These are phyloP conservation scores for Polychytrium aggregatum DNA, from an alignment of 192 early-diverging fungal genomes.

Conservation along the genomic window DNA sequence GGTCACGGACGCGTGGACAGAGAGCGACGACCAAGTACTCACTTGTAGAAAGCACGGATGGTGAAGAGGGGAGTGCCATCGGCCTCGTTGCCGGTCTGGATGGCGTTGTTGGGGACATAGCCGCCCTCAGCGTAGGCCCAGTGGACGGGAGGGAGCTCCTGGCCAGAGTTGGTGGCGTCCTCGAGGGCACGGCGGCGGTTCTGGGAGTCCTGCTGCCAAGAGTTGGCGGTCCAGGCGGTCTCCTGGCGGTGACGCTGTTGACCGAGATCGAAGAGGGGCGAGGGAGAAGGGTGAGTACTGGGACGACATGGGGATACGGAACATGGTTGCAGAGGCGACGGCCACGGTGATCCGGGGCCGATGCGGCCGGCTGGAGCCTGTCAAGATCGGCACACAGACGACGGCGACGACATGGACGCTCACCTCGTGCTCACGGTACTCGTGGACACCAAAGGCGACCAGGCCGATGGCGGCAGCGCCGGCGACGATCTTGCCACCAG, in stretches of 20 bases:
- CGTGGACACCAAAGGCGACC: conserved; percentile 19
- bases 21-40: too few species aligned
- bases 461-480: conserved; percentile 24
- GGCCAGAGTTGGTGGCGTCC: conserved; percentile 10
- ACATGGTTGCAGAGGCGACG: too few species aligned
- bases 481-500: conserved; percentile 23
- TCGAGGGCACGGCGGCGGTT: conserved; percentile 12
- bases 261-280: not conserved
- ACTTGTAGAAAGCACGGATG: conserved; percentile 42
- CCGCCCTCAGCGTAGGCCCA: conserved; percentile 14
- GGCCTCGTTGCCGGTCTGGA: conserved; percentile 48
- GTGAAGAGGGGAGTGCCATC: conserved; percentile 53
- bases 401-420: conserved; percentile 2
- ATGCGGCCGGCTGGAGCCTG: too few species aligned
- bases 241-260: not conserved
- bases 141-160: conserved; percentile 9
- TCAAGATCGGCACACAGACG: not conserved
- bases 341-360: too few species aligned
- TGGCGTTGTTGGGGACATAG: conserved; percentile 29
- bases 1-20: too few species aligned
- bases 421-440: conserved; percentile 18
- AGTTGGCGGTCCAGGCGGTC: conserved; percentile 1
- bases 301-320: too few species aligned
- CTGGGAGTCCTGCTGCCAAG: conserved; percentile 10
- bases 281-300: not conserved